Base-by-base conservation (phyloP, 1,139 yeast genomes). In the Pichia sp. region DNA sequence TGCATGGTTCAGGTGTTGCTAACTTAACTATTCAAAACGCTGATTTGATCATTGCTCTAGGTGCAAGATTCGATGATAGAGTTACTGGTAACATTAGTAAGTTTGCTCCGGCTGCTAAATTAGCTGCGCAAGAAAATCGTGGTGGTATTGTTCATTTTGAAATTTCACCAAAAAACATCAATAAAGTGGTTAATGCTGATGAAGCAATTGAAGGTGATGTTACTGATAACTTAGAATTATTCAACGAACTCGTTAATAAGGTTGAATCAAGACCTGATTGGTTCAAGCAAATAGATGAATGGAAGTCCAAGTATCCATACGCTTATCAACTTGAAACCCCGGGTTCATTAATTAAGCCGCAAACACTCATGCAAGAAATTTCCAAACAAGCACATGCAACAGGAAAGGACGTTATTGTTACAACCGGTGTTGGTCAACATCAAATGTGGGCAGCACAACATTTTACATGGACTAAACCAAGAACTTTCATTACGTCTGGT, bases 381-480 rank as follows among this genome's bases (percentile, higher is more conserved):
- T 81, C 95, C 11, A 76, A 80, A 55, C 83, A 89, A 61, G 82
- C 90, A 37, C 71, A 71, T 53, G 73, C 72, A 47, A 77, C 80
- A 61, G 81, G 80, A 54, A 86, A 80, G 66, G 87, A 81, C 55
- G 90, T 88, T 54, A 80, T 89, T 62, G 82, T 92, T 59, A 85
- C 97, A 49, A 92, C 98, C 42, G 98, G 98, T 74, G 97, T 92
- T 50, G 98, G 98, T 53, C 98, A 92, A 75, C 98, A 92, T 76
- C 98, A 92, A 74, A 92, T 92, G 98, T 92, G 98, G 97, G 94
- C 97, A 40, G 98, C 98, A 40, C 98, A 92, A 72, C 90, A 89
- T 68, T 89, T 85, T 79, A 80, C 89, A 48, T 90, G 96, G 95
- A 84, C 82, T 53, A 72, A 79, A 56, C 97, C 97, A 59, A 80